phyloP scores from a whole-genome alignment of 345 rosid genomes.

The Salix caprea region DNA sequence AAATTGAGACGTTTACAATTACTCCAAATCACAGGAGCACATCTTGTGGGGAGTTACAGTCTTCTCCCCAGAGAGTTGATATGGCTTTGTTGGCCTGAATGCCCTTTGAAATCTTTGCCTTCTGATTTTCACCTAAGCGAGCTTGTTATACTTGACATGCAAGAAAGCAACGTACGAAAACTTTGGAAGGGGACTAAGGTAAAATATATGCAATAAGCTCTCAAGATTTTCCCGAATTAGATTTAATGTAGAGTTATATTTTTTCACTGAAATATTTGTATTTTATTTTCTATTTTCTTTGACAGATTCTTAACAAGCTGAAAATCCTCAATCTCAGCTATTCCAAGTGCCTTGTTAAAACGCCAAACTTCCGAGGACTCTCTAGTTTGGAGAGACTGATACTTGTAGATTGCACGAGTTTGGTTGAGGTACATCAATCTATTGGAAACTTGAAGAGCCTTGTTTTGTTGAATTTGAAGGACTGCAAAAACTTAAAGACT shows the following conservation, averaged over 20 bases:
- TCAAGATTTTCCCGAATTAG: too few relatives aligned
- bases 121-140: neutral
- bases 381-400: too few relatives aligned
- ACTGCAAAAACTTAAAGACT: neutral
- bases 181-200: neutral
- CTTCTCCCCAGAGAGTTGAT: neutral
- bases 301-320: too few relatives aligned
- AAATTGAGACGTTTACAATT: neutral
- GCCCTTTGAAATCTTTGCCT: neutral
- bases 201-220: too few relatives aligned
- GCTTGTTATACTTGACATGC: slow-evolving; percentile 4
- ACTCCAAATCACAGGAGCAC: neutral
- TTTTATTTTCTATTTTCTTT: too few relatives aligned
- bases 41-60: neutral
- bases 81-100: slow-evolving; percentile 6
- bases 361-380: too few relatives aligned
- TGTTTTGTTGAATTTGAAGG: neutral
- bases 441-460: neutral
- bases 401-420: too few relatives aligned
- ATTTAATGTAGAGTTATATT: too few relatives aligned
- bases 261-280: too few relatives aligned
- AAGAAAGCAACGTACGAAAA: neutral
- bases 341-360: too few relatives aligned
- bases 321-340: too few relatives aligned
- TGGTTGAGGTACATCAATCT: too few relatives aligned